Percentiles rank a stretch among this genome's conserved stretches.
phyloP scores from a whole-genome alignment of 1,139 yeast species.

The Zygosaccharomyces pseudobailii region DNA sequence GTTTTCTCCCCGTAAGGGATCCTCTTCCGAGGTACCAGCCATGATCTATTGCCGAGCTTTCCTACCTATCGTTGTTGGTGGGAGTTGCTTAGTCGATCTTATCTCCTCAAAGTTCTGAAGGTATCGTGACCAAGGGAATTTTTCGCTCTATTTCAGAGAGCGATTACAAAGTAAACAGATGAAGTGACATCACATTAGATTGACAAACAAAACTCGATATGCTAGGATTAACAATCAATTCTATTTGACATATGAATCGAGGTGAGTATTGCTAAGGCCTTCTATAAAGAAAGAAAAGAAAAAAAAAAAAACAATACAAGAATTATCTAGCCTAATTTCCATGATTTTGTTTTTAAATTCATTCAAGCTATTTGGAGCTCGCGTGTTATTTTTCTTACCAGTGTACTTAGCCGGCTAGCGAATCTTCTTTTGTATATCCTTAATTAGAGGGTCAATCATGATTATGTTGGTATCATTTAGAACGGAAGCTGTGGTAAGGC shows the following conservation, averaged over 20 bases:
- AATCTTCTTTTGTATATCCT: background rate
- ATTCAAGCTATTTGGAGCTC: too few species aligned
- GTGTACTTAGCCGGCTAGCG: background rate
- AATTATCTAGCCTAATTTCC: too few species aligned
- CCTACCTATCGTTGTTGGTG: background rate
- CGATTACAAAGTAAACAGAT: background rate
- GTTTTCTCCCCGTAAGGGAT: slow-evolving; percentile 7
- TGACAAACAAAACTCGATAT: background rate
- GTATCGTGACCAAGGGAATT: background rate
- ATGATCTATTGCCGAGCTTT: background rate
- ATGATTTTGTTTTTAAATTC: too few species aligned
- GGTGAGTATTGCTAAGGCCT: too few species aligned
- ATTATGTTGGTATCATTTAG: background rate
- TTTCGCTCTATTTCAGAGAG: background rate
- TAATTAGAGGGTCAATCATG: background rate
- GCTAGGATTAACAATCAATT: too few species aligned
- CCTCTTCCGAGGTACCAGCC: slow-evolving; percentile 9
- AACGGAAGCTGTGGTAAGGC: background rate
- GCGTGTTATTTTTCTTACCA: background rate
- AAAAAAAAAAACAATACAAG: too few species aligned
- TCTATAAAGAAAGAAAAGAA: too few species aligned
- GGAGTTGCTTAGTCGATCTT: background rate
- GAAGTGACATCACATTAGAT: background rate
- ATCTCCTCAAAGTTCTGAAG: background rate
- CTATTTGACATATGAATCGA: too few species aligned